These are phyloP conservation scores for Acmispon strigosus DNA, from an alignment of 306 rosid species.

Conservation along the genomic window DNA sequence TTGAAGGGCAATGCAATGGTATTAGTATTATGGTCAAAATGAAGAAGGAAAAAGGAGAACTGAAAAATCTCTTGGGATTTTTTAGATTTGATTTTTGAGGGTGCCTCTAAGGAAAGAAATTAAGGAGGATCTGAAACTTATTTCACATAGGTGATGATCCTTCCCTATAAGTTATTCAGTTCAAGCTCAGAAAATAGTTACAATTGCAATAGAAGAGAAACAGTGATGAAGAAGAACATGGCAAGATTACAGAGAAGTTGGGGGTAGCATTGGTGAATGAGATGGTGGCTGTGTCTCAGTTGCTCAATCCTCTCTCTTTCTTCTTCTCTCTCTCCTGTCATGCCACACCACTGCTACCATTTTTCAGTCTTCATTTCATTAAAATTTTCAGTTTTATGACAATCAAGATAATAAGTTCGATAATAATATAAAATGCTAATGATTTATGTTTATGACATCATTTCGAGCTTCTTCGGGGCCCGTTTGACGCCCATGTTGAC, in stretches of 20 bases:
- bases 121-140: not conserved
- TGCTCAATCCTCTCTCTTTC: not conserved
- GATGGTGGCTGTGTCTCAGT: conserved; percentile 38
- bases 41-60: no score
- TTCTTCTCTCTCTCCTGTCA: not conserved
- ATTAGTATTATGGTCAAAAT: no score
- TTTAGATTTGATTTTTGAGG: not conserved
- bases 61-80: no score
- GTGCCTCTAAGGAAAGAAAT: not conserved
- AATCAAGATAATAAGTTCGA: not conserved
- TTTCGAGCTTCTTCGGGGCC: not conserved
- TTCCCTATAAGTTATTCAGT: not conserved
- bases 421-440: not conserved
- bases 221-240: no score
- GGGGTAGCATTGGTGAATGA: conserved; percentile 35
- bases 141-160: not conserved
- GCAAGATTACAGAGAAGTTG: not conserved
- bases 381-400: not conserved
- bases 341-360: conserved; percentile 2
- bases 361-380: not conserved
- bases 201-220: not conserved
- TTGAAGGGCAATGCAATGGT: not conserved
- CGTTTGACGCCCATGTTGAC: not conserved
- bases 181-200: not conserved
- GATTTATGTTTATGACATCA: conserved; percentile 19